Percentiles rank a stretch among this genome's conserved stretches.
phyloP scores from a whole-genome alignment of 1,284 basidiomycete genomes.

The Tylopilus sp. region DNA sequence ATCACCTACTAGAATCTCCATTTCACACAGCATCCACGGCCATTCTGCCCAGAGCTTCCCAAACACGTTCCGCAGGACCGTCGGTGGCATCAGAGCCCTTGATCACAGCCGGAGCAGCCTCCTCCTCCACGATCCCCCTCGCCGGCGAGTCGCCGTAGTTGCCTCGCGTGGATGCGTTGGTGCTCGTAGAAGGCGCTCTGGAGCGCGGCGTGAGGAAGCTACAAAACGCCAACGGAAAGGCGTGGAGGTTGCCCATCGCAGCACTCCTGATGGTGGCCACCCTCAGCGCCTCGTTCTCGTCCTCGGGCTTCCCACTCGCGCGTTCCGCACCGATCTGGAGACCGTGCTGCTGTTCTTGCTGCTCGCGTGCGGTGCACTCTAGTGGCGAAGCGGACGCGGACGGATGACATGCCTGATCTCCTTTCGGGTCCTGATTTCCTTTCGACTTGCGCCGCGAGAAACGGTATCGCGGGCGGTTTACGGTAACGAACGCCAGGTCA shows the following conservation, averaged over 20 bases:
- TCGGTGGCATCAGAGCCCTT: neutral
- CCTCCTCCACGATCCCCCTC: neutral
- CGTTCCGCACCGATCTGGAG: neutral
- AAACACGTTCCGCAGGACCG: constrained; percentile 13
- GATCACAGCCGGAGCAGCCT: neutral
- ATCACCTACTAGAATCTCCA: neutral
- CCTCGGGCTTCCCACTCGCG: neutral
- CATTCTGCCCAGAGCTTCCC: constrained; percentile 27
- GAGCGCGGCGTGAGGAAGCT: constrained; percentile 15
- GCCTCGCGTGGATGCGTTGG: constrained; percentile 11
- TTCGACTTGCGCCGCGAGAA: constrained; percentile 23
- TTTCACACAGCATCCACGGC: constrained; percentile 17
- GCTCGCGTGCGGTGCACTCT: neutral
- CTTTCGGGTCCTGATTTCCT: neutral
- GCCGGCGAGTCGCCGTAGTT: constrained; percentile 1
- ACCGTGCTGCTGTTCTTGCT: neutral
- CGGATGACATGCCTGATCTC: neutral
- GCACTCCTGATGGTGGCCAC: neutral
- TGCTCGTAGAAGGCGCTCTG: constrained; percentile 23
- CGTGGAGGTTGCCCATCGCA: neutral
- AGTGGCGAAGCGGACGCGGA: neutral
- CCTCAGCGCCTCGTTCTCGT: constrained; percentile 7
- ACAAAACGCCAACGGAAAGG: constrained; percentile 10
- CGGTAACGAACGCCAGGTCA: constrained; percentile 32
- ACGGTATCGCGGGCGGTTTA: constrained; percentile 25